Base-by-base conservation (phyloP, 2,329 filamentous ascomycete species). In the Stachybotrys chlorohalonatus region DNA sequence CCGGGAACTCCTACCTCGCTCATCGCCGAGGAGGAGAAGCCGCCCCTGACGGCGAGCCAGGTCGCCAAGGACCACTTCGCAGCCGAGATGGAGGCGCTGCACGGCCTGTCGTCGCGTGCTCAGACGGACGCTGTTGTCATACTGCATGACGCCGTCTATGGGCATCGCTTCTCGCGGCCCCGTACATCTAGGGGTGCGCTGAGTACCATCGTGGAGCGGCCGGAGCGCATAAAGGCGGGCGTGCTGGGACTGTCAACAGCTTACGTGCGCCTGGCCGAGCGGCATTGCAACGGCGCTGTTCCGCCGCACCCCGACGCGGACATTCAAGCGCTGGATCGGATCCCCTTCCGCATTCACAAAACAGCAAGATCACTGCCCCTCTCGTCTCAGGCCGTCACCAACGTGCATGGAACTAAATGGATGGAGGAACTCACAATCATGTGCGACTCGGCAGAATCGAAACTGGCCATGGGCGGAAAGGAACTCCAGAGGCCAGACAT, bases 141-240 rank as follows among this genome's bases (percentile, higher is more conserved):
- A 32, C 75, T 99, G 2, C 91, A 97, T 64, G 94, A 99, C 73
- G 86, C 88, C 53, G 96, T 93, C 71, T 99, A 97, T 68, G 92
- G 93, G 30, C 94, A 99, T 72, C 86, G 91, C 24, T 99, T 85
- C 70, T 90, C 92, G 11, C 82, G 94, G 49, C 90, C 90, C 5
- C 86, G 88, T 62, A 87, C 90, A 1, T 86, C 84, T 24, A 87
- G 87, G 63, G 79, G 75, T 49, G 80, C 81, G 15, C 78, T 97
- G 1, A 83, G 77, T 63, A 88, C 85, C 55, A 96, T 99, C 60
- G 92, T 99, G 51, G 94, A 99, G 72, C 81, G 94, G 11, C 94
- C 94, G 0, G 94, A 99, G 73, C 81, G 94, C 56, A 85, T 99
- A 59, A 88, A 89, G 62, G 94, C 94, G 5, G 85, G 85, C 57